Base-by-base conservation (phyloP, 352 stramenopile species). In the Globisporangium abappressorium region DNA sequence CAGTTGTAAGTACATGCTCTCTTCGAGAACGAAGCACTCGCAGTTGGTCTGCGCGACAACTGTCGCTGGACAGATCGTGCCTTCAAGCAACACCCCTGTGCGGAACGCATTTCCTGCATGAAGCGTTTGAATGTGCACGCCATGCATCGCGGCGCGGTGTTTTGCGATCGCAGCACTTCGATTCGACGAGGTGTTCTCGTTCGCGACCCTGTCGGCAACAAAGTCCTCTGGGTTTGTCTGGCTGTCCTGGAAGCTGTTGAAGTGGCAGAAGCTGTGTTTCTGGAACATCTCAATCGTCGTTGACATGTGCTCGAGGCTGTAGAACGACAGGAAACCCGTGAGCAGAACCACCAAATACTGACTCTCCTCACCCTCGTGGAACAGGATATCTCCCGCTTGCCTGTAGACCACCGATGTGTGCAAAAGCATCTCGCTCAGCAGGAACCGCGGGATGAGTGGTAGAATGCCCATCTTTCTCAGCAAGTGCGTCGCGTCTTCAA, bases 211-310 rank as follows among this genome's bases (percentile, higher is more conserved):
- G 5, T 67, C 61, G 6, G 43, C 51, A 11, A 76, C 65, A 34
- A 74, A 82, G 22, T 82, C 71, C 33, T 82, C 68, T 0, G 68
- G 70, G 49, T 66, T 80, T 3, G 26, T 77, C 14, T 79, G 75
- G 41, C 73, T 76, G 6, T 67, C 66, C 28, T 55, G 62, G 61
- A 85, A 85, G 2, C 70, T 66, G 1, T 49, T 30, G 26, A 84
- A 87, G 2, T 76, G 65, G 53, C 82, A 91, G 54, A 91, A 89
- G 3, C 79, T 59, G 66, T 91, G 82, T 0, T 80, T 70, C 30
- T 82, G 76, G 26, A 91, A 85, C 82, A 91, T 89, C 22, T 89
- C 82, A 28, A 81, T 54, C 7, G 79, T 79, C n/a, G 71, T 70
- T 2, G 73, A 70, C 71, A 88, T 84, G 65, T 87, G 70, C 28